Conservation (phyloP, 352 stramenopile species). For the Phytopythium cucurbitacearum region DNA sequence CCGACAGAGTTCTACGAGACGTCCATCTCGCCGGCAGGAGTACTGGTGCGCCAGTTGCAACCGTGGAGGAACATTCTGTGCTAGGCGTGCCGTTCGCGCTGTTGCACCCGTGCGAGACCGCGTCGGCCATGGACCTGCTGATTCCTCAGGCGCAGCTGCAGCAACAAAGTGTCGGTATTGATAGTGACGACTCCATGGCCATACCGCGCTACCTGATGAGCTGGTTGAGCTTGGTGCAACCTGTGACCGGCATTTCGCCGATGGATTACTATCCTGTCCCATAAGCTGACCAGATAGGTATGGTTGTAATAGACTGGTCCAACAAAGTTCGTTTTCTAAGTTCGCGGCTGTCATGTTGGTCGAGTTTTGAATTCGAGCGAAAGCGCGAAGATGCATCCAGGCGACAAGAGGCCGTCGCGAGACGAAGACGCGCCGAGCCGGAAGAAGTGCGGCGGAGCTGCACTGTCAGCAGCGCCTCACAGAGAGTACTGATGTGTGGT, state of each 20-base stretch:
- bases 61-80: constrained; percentile 69
- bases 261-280: constrained; percentile 19
- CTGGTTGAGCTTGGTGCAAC: constrained; percentile 76
- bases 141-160: constrained; percentile 17
- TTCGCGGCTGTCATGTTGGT: too few species aligned
- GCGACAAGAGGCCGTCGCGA: too few species aligned
- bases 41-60: constrained; percentile 21
- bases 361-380: too few species aligned
- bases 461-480: too few species aligned
- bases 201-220: constrained; percentile 43
- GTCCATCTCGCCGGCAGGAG: constrained; percentile 36
- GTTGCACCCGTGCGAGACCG: constrained; percentile 77
- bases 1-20: constrained; percentile 11
- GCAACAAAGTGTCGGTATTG: not conserved
- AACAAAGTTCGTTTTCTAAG: too few species aligned
- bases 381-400: too few species aligned
- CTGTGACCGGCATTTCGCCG: constrained; percentile 50
- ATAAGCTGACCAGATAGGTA: too few species aligned
- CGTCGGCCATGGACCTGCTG: constrained; percentile 59
- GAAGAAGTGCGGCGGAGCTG: too few species aligned
- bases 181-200: not conserved
- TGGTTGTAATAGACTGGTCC: too few species aligned
- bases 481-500: too few species aligned
- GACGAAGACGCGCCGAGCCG: too few species aligned
- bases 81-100: constrained; percentile 65